These are phyloP conservation scores for Fusarium kyushuense DNA, from an alignment of 2,329 filamentous ascomycete species.

Conservation along the genomic window DNA sequence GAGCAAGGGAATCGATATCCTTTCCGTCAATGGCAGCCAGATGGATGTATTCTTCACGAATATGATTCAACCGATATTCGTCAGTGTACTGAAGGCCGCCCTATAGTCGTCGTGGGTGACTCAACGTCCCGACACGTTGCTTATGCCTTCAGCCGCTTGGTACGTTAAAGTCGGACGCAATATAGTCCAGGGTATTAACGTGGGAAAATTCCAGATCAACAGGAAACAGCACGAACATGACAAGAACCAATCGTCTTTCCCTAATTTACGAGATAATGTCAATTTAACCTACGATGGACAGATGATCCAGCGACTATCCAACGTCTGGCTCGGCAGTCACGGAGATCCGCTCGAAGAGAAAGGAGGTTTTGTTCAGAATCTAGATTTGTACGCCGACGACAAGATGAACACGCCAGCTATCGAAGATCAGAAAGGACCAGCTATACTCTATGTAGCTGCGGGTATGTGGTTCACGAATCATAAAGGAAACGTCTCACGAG, in stretches of 20 bases:
- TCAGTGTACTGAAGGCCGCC: slow-evolving; percentile 63
- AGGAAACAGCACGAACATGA: not conserved
- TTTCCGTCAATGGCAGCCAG: slow-evolving; percentile 67
- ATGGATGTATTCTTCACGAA: slow-evolving; percentile 67
- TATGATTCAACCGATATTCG: slow-evolving; percentile 65
- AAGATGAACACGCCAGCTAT: slow-evolving; percentile 6
- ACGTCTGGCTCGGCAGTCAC: not conserved
- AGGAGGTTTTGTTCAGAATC: slow-evolving; percentile 9
- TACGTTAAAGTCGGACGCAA: not conserved
- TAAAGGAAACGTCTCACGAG: not conserved
- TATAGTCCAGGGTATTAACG: not conserved
- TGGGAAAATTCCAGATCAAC: not conserved
- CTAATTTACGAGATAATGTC: not conserved
- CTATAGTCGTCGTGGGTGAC: slow-evolving; percentile 69
- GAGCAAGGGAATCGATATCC: slow-evolving; percentile 43
- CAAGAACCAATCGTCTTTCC: not conserved
- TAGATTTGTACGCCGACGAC: slow-evolving; percentile 31
- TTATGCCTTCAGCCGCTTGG: slow-evolving; percentile 58
- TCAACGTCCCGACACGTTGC: slow-evolving; percentile 69
- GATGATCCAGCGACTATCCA: not conserved
- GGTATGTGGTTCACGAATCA: slow-evolving; percentile 44
- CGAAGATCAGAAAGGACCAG: slow-evolving; percentile 34
- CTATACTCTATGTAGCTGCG: slow-evolving; percentile 33
- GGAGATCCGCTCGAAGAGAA: not conserved
- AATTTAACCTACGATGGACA: slow-evolving; percentile 1